Base-by-base conservation (phyloP, 192 early-diverging fungal species). In the Coemansia biformis region DNA sequence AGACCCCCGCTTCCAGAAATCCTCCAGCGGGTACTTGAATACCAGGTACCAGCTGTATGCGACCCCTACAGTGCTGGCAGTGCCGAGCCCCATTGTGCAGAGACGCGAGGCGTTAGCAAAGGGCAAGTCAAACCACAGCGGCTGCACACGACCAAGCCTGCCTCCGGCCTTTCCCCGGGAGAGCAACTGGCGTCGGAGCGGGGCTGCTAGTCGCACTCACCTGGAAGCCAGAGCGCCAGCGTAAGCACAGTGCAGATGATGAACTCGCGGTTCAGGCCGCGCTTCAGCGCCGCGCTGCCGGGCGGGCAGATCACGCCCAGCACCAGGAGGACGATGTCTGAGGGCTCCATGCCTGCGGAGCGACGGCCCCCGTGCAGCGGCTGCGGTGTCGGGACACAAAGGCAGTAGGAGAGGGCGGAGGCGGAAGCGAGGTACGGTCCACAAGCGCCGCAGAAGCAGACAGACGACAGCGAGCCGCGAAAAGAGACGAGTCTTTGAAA, bases 221-320 rank as follows among this genome's bases (percentile, higher is more conserved):
- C 86, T 35, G 84, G 84, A 35, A 89, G 69, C 63, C 66, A 85
- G 38, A 84, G 83, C 37, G 87, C 64, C 31, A 78, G 55, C 2
- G 87, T 88, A 38, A 90, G 71, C 7, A 54, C 51, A 45, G 86
- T 79, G 57, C 85, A 86, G 46, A 87, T 80, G 24, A 78, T 71
- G 51, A 86, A 76, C 42, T 85, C 86, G 23, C 53, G 53, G 23
- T 66, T 74, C 54, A 79, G 81, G 16, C 84, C 85, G 32, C 65
- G 75, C 52, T 85, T 83, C 39, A 87, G 63, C 16, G 78, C 61
- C 26, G 81, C 85, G 46, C 75, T 80, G 13, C 84, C 63, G 14
- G 84, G 84, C 19, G 84, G 84, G 34, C 84, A 77, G 47, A 75
- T 32, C 14, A 75, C 57, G 18, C 57, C 72, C 11, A 75, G 60